These are phyloP conservation scores for Prunus padus DNA, from an alignment of 306 rosid species.

Conservation along the genomic window DNA sequence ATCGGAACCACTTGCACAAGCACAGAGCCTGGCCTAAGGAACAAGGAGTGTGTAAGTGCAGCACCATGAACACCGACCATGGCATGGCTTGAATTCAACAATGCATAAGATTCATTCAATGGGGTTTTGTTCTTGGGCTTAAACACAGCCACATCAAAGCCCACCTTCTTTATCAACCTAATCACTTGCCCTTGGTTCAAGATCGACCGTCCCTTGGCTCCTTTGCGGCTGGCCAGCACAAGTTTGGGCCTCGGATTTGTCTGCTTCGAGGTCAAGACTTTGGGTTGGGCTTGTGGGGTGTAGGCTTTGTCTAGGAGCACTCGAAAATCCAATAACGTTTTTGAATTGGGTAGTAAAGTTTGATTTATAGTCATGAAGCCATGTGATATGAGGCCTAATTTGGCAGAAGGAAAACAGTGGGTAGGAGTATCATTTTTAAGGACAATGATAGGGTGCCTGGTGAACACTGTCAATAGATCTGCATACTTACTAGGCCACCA, in stretches of 20 bases:
- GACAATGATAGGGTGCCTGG: slow-evolving; percentile 27
- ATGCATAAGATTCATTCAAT: slow-evolving; percentile 8
- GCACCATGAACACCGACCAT: slow-evolving; percentile 59
- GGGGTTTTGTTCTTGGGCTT: slow-evolving; percentile 14
- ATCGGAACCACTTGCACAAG: slow-evolving; percentile 54
- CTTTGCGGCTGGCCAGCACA: slow-evolving; percentile 13
- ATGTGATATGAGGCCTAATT: slow-evolving; percentile 42
- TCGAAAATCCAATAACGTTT: slow-evolving; percentile 33
- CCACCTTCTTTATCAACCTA: slow-evolving; percentile 18
- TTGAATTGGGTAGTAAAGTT: slow-evolving; percentile 32
- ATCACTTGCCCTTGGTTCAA: slow-evolving; percentile 27
- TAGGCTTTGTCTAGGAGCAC: slow-evolving; percentile 24
- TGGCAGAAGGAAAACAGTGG: slow-evolving; percentile 44
- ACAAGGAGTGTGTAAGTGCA: slow-evolving; percentile 43
- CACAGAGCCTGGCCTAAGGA: slow-evolving; percentile 30
- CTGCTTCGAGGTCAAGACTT: not conserved
- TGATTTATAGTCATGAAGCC: slow-evolving; percentile 40
- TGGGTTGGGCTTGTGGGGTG: not conserved
- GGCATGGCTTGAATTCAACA: slow-evolving; percentile 36
- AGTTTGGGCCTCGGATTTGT: slow-evolving; percentile 9
- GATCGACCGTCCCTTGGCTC: slow-evolving; percentile 23
- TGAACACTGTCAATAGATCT: slow-evolving; percentile 26
- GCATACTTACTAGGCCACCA: slow-evolving; percentile 51
- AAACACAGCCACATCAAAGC: slow-evolving; percentile 40
- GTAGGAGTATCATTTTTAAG: slow-evolving; percentile 11